Evolutionary conservation across 1,139 yeast genomes (phyloP).

Genomic region (Torulaspora pretoriensis): DNA sequence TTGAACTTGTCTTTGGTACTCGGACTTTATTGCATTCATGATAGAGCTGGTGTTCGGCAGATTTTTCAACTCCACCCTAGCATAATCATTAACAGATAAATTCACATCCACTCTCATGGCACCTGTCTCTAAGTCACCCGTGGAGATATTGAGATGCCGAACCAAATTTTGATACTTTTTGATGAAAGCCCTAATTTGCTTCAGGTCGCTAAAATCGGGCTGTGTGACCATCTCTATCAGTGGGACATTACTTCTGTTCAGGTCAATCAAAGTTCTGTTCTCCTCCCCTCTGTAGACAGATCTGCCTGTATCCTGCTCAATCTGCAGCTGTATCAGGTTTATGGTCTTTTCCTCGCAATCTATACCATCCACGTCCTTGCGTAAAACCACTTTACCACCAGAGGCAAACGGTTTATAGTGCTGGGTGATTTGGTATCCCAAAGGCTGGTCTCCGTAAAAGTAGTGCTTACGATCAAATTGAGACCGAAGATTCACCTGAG

Average conservation of each 20-base stretch:
- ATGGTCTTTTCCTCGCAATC: conserved; percentile 42
- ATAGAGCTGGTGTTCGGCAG: conserved; percentile 82
- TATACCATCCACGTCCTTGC: conserved; percentile 52
- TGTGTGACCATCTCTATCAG: conserved; percentile 85
- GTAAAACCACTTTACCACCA: conserved; percentile 54
- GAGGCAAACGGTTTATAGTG: conserved; percentile 75
- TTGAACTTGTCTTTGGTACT: conserved; percentile 62
- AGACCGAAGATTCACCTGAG: conserved; percentile 53
- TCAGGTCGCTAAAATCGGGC: conserved; percentile 72
- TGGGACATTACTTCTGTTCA: conserved; percentile 82
- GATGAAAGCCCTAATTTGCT: conserved; percentile 72
- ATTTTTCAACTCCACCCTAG: conserved; percentile 84
- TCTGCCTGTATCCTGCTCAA: conserved; percentile 94
- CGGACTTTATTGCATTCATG: conserved; percentile 68
- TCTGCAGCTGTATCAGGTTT: conserved; percentile 67
- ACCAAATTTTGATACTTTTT: conserved; percentile 74
- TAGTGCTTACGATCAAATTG: conserved; percentile 92
- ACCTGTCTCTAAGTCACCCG: conserved; percentile 91
- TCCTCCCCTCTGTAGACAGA: conserved; percentile 51
- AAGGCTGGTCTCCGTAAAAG: conserved; percentile 93
- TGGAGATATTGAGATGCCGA: conserved; percentile 63
- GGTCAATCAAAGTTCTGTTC: conserved; percentile 53
- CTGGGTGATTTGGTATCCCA: conserved; percentile 95
- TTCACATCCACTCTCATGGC: conserved; percentile 95
- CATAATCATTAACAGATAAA: conserved; percentile 65